phyloP scores from a whole-genome alignment of 257 asterid genomes.

The Capsicum pubescens region DNA sequence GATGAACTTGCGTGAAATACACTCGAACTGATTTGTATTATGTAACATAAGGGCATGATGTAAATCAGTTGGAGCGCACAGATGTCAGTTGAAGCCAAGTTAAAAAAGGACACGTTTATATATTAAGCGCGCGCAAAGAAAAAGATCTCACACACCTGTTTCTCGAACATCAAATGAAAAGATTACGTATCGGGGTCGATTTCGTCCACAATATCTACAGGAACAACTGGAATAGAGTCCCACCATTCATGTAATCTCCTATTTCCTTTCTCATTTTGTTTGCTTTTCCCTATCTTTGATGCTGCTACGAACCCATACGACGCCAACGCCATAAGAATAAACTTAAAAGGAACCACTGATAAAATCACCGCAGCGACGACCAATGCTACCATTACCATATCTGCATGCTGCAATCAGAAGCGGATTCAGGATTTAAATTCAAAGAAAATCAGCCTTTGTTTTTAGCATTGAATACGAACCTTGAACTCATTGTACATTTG shows the following conservation, averaged over 20 bases:
- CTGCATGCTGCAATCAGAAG: constrained; percentile 61
- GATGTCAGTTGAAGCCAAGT: no score
- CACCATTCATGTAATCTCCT: constrained; percentile 89
- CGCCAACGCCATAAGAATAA: constrained; percentile 47
- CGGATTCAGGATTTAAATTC: background rate
- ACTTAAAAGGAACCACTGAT: constrained; percentile 71
- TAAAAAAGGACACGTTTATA: no score
- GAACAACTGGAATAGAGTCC: constrained; percentile 83
- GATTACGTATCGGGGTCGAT: background rate
- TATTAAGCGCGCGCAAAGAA: background rate
- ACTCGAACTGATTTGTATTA: no score
- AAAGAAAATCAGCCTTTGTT: background rate
- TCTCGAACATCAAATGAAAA: background rate
- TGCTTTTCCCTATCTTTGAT: constrained; percentile 49
- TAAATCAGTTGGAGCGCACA: no score
- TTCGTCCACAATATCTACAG: constrained; percentile 56
- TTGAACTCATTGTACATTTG: background rate
- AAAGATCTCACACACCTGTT: background rate
- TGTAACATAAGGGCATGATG: no score
- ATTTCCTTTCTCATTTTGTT: constrained; percentile 62
- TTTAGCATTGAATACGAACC: background rate
- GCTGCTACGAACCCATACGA: constrained; percentile 48
- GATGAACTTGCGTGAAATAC: no score
- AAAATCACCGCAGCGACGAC: constrained; percentile 46
- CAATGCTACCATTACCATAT: constrained; percentile 60